These are phyloP conservation scores for Saturnispora halmiae DNA, from an alignment of 805 yeast genomes.

Conservation along the genomic window DNA sequence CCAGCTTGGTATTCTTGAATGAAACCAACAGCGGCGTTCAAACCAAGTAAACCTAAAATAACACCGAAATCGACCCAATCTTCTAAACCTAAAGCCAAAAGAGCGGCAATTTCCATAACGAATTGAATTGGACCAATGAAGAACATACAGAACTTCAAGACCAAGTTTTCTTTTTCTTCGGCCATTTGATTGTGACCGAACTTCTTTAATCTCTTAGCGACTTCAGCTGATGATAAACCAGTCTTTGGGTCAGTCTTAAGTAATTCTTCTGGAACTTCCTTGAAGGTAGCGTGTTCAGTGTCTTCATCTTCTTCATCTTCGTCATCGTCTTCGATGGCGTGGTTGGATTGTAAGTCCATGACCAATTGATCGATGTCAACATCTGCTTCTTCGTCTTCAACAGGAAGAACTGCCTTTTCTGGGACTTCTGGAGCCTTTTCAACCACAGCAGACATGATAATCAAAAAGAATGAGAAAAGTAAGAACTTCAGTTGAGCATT, in stretches of 20 bases:
- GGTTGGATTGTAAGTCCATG: constrained; percentile 69
- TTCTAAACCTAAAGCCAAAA: constrained; percentile 90
- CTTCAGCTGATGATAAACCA: constrained; percentile 76
- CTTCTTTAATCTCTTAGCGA: constrained; percentile 74
- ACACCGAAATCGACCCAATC: constrained; percentile 99
- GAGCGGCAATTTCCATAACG: constrained; percentile 96
- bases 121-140: constrained; percentile 94
- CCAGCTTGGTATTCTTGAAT: constrained; percentile 97
- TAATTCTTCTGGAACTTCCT: constrained; percentile 79
- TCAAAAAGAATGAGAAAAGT: not conserved
- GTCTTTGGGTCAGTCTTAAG: constrained; percentile 69
- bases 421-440: constrained; percentile 12
- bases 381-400: constrained; percentile 38
- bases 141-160: constrained; percentile 75
- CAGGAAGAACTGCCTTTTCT: constrained; percentile 30
- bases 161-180: constrained; percentile 73
- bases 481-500: not conserved
- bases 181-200: constrained; percentile 86
- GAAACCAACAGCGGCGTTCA: constrained; percentile 93
- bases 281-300: constrained; percentile 45
- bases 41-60: constrained; percentile 74
- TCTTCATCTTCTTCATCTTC: constrained; percentile 39
- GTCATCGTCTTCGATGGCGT: constrained; percentile 40
- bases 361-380: constrained; percentile 67
- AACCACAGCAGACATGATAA: constrained; percentile 11